Evolutionary conservation across 2,329 filamentous ascomycete species (phyloP).

Genomic region (Aspergillus thermomutatus): DNA sequence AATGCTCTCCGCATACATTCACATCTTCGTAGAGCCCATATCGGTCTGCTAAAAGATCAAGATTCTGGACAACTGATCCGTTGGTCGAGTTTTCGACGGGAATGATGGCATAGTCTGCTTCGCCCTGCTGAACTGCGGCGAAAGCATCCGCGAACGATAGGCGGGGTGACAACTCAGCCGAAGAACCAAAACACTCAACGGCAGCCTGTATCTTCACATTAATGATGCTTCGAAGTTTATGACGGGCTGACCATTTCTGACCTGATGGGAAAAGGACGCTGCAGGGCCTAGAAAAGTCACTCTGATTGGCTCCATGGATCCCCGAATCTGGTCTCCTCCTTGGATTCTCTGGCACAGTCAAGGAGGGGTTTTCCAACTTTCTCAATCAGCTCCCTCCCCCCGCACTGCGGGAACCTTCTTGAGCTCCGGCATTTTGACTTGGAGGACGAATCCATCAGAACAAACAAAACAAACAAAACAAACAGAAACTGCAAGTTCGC

Average conservation of each 20-base stretch:
- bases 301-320: conserved; percentile 23
- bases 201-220: conserved; percentile 46
- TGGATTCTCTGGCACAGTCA: not conserved
- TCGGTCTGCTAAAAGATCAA: conserved; percentile 83
- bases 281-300: conserved; percentile 61
- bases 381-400: not conserved
- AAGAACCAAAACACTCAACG: conserved; percentile 47
- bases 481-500: not conserved
- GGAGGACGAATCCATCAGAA: not conserved
- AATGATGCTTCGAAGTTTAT: conserved; percentile 15
- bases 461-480: not conserved
- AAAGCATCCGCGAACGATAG: conserved; percentile 65
- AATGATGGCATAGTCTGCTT: conserved; percentile 71
- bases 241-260: conserved; percentile 28
- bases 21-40: conserved; percentile 63
- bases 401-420: not conserved
- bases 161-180: conserved; percentile 31
- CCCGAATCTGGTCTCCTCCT: not conserved
- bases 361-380: not conserved
- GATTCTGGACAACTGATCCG: conserved; percentile 83
- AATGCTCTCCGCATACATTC: conserved; percentile 76
- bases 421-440: not conserved
- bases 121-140: conserved; percentile 65
- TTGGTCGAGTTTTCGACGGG: conserved; percentile 97
- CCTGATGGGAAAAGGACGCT: conserved; percentile 69